Base-by-base conservation (phyloP, 331 rosid genomes). In the Erythrophleum ivorense region DNA sequence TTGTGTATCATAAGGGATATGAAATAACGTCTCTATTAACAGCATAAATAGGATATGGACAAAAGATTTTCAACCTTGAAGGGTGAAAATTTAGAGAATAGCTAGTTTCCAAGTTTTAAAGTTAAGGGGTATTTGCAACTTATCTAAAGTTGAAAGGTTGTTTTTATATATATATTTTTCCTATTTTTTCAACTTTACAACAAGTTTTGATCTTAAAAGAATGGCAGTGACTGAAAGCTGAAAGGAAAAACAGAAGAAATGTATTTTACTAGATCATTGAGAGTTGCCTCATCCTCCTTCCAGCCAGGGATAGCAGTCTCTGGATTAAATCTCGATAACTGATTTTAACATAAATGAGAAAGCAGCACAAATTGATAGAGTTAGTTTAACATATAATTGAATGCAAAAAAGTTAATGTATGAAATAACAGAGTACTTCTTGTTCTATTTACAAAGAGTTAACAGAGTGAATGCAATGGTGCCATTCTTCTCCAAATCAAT, bases 381-480 rank as follows among this genome's bases (percentile, higher is more conserved):
- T 36, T 55, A 68, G 67, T 62, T 65, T 24, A 63, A 50, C 45
- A 50, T 50, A 52, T 7, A 34, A 29, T 40, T 12, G n/a, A 67
- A 57, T 73, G 78, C n/a, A 21, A 75, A 78, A 62, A 65, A 21
- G 8, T 6, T 5, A 71, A 55, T 24, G 43, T 18, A 43, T 40
- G 73, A 76, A 54, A 78, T 70, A 77, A 75, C 33, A 66, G 69
- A 34, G 49, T 89, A 92, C 98, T 36, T 89, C 84, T 75, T 84
- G 87, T 84, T 90, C 92, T 31, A 73, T 76, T 40, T 75, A 52
- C 29, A 59, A 53, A 73, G 66, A 52, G 48, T 21, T 71, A 94
- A 97, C 97, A 92, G 97, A 85, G 86, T 91, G 83, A 91, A 92
- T 53, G 94, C 88, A 68, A 94, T 87, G 54, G 91, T 50, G 79